Evolutionary conservation across 306 rosid species (phyloP).

Genomic region (Astragalus glycyphyllos): DNA sequence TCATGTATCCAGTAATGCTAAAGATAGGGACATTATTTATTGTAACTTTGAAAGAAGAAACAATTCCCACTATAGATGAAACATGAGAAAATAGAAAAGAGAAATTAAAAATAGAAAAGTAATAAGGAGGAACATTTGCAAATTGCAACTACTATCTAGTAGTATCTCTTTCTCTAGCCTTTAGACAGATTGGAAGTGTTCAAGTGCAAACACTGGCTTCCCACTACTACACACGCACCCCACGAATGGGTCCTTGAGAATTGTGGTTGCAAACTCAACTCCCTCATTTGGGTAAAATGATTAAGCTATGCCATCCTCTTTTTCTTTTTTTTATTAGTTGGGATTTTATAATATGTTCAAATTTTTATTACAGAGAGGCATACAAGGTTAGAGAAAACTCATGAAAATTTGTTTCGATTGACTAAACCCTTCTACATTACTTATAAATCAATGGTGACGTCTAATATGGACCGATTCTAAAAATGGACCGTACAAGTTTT

Average conservation of each 20-base stretch:
- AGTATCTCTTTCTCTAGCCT: slow-evolving; percentile 28
- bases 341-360: too few relatives aligned
- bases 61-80: slow-evolving; percentile 58
- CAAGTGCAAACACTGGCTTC: slow-evolving; percentile 60
- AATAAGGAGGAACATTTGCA: slow-evolving; percentile 35
- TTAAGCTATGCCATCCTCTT: slow-evolving; percentile 37
- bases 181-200: slow-evolving; percentile 51
- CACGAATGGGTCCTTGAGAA: slow-evolving; percentile 55
- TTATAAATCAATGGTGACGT: too few relatives aligned
- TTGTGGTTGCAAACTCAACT: slow-evolving; percentile 56
- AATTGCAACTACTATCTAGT: slow-evolving; percentile 22
- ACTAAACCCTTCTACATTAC: too few relatives aligned
- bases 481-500: too few relatives aligned
- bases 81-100: slow-evolving; percentile 44
- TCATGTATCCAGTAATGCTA: slow-evolving; percentile 58
- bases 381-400: too few relatives aligned
- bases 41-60: slow-evolving; percentile 51
- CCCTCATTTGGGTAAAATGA: slow-evolving; percentile 49
- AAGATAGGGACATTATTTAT: slow-evolving; percentile 61
- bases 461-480: too few relatives aligned
- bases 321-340: neutral
- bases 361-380: too few relatives aligned
- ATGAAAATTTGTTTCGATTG: too few relatives aligned
- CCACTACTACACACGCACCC: slow-evolving; percentile 53
- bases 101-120: slow-evolving; percentile 24